Evolutionary conservation across 2,329 filamentous ascomycete species (phyloP).

Genomic region (Epichloe hybrida): DNA sequence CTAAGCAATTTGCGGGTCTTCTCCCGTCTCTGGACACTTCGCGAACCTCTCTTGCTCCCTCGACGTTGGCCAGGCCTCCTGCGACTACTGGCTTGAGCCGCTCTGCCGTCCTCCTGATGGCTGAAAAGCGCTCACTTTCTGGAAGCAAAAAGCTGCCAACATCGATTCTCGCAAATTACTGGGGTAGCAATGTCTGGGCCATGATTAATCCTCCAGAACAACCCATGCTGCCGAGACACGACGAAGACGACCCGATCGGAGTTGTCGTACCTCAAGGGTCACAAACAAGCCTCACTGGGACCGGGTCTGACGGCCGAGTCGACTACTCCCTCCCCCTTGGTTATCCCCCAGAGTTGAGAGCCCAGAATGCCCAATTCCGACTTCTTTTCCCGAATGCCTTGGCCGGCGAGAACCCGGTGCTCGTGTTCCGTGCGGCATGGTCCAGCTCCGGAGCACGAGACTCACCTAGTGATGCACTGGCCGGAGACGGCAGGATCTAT

Average conservation of each 20-base stretch:
- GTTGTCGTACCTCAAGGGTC: slow-evolving; percentile 23
- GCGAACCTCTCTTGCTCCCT: slow-evolving; percentile 59
- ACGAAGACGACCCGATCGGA: slow-evolving; percentile 28
- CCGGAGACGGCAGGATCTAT: slow-evolving; percentile 62
- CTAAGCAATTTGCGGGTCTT: slow-evolving; percentile 17
- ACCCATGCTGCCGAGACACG: slow-evolving; percentile 18
- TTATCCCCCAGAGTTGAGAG: slow-evolving; percentile 70
- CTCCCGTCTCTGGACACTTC: slow-evolving; percentile 30
- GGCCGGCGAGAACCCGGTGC: slow-evolving; percentile 65
- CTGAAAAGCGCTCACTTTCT: slow-evolving; percentile 58
- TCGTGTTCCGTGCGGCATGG: slow-evolving; percentile 92
- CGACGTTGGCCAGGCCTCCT: slow-evolving; percentile 71
- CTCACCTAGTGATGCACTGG: slow-evolving; percentile 33
- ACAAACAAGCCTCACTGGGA: slow-evolving; percentile 15
- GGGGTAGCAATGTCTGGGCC: slow-evolving; percentile 76
- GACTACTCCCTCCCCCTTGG: slow-evolving; percentile 54
- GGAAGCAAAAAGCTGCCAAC: slow-evolving; percentile 62
- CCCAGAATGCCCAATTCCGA: slow-evolving; percentile 86
- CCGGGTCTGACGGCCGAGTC: slow-evolving; percentile 12
- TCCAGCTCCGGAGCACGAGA: slow-evolving; percentile 33
- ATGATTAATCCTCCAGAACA: slow-evolving; percentile 15
- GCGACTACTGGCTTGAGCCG: slow-evolving; percentile 77
- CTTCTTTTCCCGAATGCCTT: slow-evolving; percentile 76
- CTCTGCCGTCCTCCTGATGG: slow-evolving; percentile 66
- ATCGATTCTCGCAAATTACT: slow-evolving; percentile 82